A percentile compares a stretch with the other conserved stretches of the same genome.
Evolutionary conservation across 768 basidiomycete genomes (phyloP).

Genomic region (Boletellus ananiceps): DNA sequence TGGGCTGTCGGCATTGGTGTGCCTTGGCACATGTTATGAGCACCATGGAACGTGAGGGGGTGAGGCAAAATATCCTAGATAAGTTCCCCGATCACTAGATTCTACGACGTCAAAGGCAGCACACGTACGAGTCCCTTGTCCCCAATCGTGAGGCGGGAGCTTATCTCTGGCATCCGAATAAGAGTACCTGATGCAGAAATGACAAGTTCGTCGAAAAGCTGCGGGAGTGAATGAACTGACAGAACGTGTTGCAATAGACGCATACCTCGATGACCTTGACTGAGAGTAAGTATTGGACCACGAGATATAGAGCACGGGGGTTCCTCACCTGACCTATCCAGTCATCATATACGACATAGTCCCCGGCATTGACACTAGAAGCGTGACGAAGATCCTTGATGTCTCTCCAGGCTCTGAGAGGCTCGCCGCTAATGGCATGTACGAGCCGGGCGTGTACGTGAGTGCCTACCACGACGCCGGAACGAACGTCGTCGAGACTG

Average conservation of each 20-base stretch:
- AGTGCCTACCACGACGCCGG: conserved; percentile 68
- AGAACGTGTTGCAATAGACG: neutral
- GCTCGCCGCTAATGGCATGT: conserved; percentile 65
- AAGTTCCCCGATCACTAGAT: conserved; percentile 2
- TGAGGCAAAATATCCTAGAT: conserved; percentile 64
- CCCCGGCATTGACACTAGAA: conserved; percentile 65
- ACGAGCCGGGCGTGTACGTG: conserved; percentile 62
- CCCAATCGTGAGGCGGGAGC: conserved; percentile 70
- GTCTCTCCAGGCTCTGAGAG: conserved; percentile 60
- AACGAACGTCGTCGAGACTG: conserved; percentile 64
- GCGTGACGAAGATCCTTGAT: conserved; percentile 53
- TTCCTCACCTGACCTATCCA: conserved; percentile 83
- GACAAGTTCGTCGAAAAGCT: conserved; percentile 83
- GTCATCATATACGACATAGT: conserved; percentile 76
- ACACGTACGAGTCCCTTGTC: conserved; percentile 64
- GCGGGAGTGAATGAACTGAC: conserved; percentile 12
- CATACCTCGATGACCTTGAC: conserved; percentile 71
- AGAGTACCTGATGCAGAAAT: conserved; percentile 65
- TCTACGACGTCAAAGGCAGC: neutral
- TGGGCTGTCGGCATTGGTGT: conserved; percentile 38
- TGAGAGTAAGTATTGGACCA: conserved; percentile 10
- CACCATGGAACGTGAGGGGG: conserved; percentile 40
- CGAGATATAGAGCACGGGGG: conserved; percentile 6
- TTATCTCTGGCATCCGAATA: conserved; percentile 73
- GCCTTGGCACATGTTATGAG: conserved; percentile 45